Conservation (phyloP, 2,329 filamentous ascomycete species). For the Stagonosporopsis rhizophila region DNA sequence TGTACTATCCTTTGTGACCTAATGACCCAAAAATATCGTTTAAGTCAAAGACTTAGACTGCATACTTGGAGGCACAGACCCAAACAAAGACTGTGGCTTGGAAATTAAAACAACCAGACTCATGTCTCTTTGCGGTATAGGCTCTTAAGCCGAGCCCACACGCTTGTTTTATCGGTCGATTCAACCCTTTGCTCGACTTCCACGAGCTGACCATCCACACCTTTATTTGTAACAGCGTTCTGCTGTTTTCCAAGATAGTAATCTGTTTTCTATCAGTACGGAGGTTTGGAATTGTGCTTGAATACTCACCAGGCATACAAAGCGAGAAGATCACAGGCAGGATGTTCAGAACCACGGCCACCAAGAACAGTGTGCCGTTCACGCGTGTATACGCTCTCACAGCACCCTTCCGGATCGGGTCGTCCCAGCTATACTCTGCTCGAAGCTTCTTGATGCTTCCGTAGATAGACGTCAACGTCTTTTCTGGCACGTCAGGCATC, state of each 20-base stretch:
- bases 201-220: neutral
- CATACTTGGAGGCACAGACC: no score
- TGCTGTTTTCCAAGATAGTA: slow-evolving; percentile 1
- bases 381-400: neutral
- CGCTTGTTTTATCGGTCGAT: neutral
- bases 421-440: neutral
- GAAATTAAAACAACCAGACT: neutral
- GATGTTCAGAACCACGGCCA: neutral
- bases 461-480: neutral
- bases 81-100: no score
- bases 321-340: neutral
- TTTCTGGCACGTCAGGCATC: neutral
- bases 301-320: neutral
- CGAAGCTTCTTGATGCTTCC: neutral
- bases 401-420: neutral
- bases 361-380: neutral
- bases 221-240: neutral
- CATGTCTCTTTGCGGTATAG: neutral
- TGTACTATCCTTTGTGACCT: no score
- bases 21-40: no score
- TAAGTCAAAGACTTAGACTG: no score
- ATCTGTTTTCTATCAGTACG: neutral
- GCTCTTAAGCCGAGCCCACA: neutral
- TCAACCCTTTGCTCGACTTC: neutral
- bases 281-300: neutral